These are phyloP conservation scores for Fraxinus platypoda DNA, from an alignment of 305 asterid genomes.

Conservation along the genomic window DNA sequence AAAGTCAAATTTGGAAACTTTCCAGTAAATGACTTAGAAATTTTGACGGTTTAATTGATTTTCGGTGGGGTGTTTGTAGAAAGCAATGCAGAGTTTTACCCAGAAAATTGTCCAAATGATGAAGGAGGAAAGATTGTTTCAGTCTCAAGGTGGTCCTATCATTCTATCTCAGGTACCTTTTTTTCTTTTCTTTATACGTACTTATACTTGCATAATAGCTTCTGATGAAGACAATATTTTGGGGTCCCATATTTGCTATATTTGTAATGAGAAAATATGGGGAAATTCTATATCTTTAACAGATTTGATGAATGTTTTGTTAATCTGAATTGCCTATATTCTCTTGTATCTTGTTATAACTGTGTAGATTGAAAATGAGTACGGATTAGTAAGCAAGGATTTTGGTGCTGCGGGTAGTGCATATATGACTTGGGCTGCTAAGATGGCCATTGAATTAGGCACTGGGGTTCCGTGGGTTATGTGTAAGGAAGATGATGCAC, in stretches of 20 bases:
- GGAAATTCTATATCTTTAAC: not conserved
- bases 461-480: constrained; percentile 98
- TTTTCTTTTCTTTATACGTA: not conserved
- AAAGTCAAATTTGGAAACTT: not conserved
- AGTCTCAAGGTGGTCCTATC: constrained; percentile 94
- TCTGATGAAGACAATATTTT: not conserved
- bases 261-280: not conserved
- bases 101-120: constrained; percentile 84
- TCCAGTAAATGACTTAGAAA: not conserved
- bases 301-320: not conserved
- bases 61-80: constrained; percentile 37
- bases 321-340: not conserved
- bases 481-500: constrained; percentile 95
- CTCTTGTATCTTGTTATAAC: not conserved
- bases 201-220: not conserved
- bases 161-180: constrained; percentile 84
- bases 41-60: not conserved
- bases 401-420: constrained; percentile 69
- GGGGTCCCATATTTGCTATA: not conserved
- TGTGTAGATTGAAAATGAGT: constrained; percentile 88
- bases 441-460: constrained; percentile 67
- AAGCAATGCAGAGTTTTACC: constrained; percentile 83
- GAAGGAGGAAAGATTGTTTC: constrained; percentile 79
- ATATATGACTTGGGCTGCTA: constrained; percentile 91
- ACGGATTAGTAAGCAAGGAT: constrained; percentile 54